Evolutionary conservation across 331 rosid species (phyloP).

Genomic region (Pyracantha coccinea): DNA sequence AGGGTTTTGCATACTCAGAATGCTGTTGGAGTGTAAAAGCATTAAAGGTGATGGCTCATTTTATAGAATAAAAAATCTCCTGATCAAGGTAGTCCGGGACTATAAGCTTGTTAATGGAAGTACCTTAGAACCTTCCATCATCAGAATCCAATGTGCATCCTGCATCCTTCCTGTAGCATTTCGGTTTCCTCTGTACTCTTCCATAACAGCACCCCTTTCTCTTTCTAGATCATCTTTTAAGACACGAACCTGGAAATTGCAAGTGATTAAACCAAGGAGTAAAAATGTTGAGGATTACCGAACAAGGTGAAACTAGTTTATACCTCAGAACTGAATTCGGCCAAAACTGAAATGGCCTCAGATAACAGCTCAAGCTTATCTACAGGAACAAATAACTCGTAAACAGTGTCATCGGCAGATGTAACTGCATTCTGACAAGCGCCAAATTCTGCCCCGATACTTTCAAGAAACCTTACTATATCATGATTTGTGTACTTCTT

Average conservation of each 20-base stretch:
- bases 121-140: slow-evolving; percentile 97
- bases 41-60: neutral
- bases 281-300: neutral
- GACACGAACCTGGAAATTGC: slow-evolving; percentile 59
- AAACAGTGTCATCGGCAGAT: slow-evolving; percentile 78
- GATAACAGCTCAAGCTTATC: slow-evolving; percentile 83
- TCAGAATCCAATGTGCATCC: slow-evolving; percentile 85
- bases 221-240: slow-evolving; percentile 75
- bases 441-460: slow-evolving; percentile 95
- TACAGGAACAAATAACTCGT: slow-evolving; percentile 89
- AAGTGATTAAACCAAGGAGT: slow-evolving; percentile 1
- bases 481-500: slow-evolving; percentile 77
- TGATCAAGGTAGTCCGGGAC: neutral
- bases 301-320: neutral
- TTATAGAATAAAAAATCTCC: neutral
- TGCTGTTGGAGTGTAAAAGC: neutral
- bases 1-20: neutral
- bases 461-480: slow-evolving; percentile 81
- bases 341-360: slow-evolving; percentile 78
- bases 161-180: slow-evolving; percentile 95
- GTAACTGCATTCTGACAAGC: slow-evolving; percentile 96
- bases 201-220: slow-evolving; percentile 96
- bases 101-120: neutral
- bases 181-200: slow-evolving; percentile 80
- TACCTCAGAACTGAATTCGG: slow-evolving; percentile 97